Evolutionary conservation across 2,329 filamentous ascomycete genomes (phyloP), one percentile per base, ranked within the genome.

Genomic region (Scytalidium sp.): DNA sequence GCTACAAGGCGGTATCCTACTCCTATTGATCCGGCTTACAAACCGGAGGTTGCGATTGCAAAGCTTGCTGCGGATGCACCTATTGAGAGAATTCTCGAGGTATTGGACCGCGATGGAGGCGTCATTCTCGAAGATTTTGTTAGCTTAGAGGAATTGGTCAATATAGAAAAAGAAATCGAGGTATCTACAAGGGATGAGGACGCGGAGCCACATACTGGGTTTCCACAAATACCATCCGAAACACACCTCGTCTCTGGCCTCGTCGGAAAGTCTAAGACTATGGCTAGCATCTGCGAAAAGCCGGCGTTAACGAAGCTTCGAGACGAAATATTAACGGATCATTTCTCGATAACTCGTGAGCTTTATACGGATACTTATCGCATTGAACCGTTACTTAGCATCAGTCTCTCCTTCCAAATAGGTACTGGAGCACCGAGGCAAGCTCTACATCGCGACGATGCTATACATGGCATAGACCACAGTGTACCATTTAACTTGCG

Each of bases 91-190:
- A 66, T 68, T 23, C 53, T 68, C n/a, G 32, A 46, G 6, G 51
- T 67, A 19, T 51, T 69, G 2, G 63, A 64, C 3, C 59, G 62
- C 2, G 65, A 68, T 43, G 66, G 66, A 21, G 66, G 60, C 19
- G 39, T 68, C 3, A 67, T 69, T 49, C 49, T 69, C 8, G 63
- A 56, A 5, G 55, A 63, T 43, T 51, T 68, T 19, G 61, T 59
- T 15, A 9, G 48, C 55, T 1, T 15, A 8, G 52, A 57, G 8
- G 54, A 67, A 3, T 47, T 68, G 13, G 47, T 54, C 2, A 45
- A 56, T 13, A 61, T 66, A 27, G 57, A 64, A 17, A 23, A 48
- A 3, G 61, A 66, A 8, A 17, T 60, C 42, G 49, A 45, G 42
- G 27, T 50, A 21, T 54, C 52, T 44, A 49, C 22, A 32, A 32